Base-by-base conservation (phyloP, 768 basidiomycete species). In the Rickenella mellea region DNA sequence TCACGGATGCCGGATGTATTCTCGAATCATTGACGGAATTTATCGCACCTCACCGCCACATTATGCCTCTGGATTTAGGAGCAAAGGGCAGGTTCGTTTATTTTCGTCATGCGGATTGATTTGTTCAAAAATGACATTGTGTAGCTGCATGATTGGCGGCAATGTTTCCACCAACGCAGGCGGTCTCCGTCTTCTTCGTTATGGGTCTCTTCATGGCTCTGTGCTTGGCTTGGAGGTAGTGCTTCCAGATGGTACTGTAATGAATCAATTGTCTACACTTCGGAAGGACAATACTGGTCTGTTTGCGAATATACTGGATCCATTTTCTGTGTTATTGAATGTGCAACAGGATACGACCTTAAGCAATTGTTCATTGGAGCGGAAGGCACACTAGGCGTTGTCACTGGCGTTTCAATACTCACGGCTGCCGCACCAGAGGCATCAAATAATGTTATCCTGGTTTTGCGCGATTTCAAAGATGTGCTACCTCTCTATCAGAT, bases 331-430 rank as follows among this genome's bases (percentile, higher is more conserved):
- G n/a, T n/a, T n/a, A n/a, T n/a, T 25, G 36, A 5, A 21, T 33
- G 19, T 29, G 14, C n/a, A 19, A 28, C 51, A 91, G 94, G 96
- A 10, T 97, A 96, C 58, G 96, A 99, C 60, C 70, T 99, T 35
- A 98, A 99, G 62, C 96, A 99, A 55, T 74, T 99, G 14, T 99
- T 98, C 65, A 96, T 99, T 51, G 96, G 96, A 10, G 82, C 87
- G 5, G 96, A 99, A 59, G 96, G 96, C 40, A 97, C 94, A 0
- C 80, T 99, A 19, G 96, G 96, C 33, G 70, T 99, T 42, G 80
- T 99, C 46, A 99, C 96, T 9, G 96, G 76, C 19, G 86, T 97
- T 28, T 96, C 93, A 3, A 93, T 99, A 55, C 71, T 97, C 47
- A 88, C 93, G 17, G 87, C 96, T 0, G 69, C 87, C 36, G 72